Evolutionary conservation across 768 basidiomycete species (phyloP).

Genomic region (Ramaria rubella): DNA sequence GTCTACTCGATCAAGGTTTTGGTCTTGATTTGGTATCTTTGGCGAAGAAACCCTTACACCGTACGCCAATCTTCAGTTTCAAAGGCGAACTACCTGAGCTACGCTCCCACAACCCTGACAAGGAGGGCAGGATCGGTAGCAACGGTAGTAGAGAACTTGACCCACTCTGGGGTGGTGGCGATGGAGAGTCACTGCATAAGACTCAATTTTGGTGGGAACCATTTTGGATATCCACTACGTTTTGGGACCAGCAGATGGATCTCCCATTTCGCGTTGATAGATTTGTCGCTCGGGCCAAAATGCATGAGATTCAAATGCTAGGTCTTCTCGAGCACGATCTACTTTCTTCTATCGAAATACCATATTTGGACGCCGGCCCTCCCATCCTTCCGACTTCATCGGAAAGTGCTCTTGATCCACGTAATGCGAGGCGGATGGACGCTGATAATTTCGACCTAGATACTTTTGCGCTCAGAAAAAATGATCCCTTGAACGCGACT

Average conservation of each 20-base stretch:
- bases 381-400: conserved; percentile 27
- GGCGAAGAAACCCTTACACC: conserved; percentile 87
- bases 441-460: conserved; percentile 72
- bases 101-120: conserved; percentile 30
- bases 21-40: conserved; percentile 82
- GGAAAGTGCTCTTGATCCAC: conserved; percentile 29
- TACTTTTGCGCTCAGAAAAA: conserved; percentile 49
- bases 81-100: conserved; percentile 44
- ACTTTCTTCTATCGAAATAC: conserved; percentile 81
- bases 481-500: conserved; percentile 24
- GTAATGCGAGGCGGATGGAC: conserved; percentile 43
- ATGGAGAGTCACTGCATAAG: conserved; percentile 31
- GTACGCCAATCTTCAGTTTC: conserved; percentile 91
- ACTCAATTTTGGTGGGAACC: conserved; percentile 85
- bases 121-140: conserved; percentile 33
- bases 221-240: conserved; percentile 75
- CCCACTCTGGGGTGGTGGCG: conserved; percentile 71
- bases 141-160: conserved; percentile 46
- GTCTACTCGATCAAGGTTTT: conserved; percentile 92
- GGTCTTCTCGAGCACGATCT: conserved; percentile 89
- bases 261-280: conserved; percentile 66
- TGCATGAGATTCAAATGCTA: conserved; percentile 95
- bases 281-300: conserved; percentile 90
- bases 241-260: conserved; percentile 87
- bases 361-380: conserved; percentile 52